Conservation (phyloP, 257 asterid species). For the Cinchona pubescens region DNA sequence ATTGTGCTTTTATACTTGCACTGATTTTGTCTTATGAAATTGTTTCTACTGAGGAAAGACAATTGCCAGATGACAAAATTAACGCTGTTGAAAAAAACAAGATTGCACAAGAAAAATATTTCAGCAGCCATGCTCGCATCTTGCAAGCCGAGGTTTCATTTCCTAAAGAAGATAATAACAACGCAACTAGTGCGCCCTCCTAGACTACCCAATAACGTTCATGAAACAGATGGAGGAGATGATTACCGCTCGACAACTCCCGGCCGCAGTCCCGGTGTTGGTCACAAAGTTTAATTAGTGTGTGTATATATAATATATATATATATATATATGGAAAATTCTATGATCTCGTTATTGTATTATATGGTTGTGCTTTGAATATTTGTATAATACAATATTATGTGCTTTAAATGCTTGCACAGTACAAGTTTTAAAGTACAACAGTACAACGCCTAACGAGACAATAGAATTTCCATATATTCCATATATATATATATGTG, state of each 20-base stretch:
- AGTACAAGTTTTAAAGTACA: too few relatives aligned
- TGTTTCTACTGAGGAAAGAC: conserved; percentile 15
- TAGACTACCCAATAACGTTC: neutral
- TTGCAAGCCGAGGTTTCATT: conserved; percentile 18
- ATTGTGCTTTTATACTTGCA: conserved; percentile 18
- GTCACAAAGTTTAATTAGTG: conserved; percentile 8
- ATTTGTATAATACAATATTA: too few relatives aligned
- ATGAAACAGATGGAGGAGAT: conserved; percentile 3
- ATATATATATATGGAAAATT: too few relatives aligned
- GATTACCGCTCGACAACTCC: conserved; percentile 10
- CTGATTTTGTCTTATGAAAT: conserved; percentile 15
- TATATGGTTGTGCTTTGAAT: too few relatives aligned
- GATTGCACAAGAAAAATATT: neutral
- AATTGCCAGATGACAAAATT: neutral
- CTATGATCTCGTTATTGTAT: too few relatives aligned
- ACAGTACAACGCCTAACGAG: too few relatives aligned
- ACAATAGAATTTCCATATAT: too few relatives aligned
- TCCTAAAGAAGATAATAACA: neutral
- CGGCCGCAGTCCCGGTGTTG: conserved; percentile 39
- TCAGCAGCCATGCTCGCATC: neutral
- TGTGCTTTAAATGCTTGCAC: too few relatives aligned
- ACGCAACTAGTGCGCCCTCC: neutral
- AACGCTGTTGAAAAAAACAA: neutral
- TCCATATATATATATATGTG: too few relatives aligned
- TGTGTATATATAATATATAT: too few relatives aligned